Evolutionary conservation across 768 basidiomycete genomes (phyloP).

Genomic region (Suillus tomentosus): DNA sequence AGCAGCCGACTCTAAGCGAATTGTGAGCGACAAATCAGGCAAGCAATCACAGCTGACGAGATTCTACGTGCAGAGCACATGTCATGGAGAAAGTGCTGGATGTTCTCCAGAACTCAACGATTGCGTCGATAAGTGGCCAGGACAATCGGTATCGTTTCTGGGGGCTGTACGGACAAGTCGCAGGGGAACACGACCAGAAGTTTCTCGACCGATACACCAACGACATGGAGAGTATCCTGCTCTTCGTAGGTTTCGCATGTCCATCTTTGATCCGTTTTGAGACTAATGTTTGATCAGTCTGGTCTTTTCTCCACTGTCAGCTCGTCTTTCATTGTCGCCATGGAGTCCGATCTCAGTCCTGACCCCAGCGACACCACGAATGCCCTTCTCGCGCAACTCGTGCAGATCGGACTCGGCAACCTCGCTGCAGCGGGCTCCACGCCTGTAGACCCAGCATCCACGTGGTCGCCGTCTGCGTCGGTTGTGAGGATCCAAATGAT

Average conservation of each 20-base stretch:
- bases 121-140: not conserved
- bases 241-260: conserved; percentile 19
- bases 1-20: not conserved
- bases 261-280: not conserved
- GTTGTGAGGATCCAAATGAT: too few relatives aligned
- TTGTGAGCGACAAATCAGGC: not conserved
- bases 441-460: not conserved
- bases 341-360: conserved; percentile 6
- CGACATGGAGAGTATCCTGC: conserved; percentile 19
- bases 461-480: too few relatives aligned
- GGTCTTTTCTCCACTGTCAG: conserved; percentile 18
- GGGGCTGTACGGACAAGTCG: too few relatives aligned
- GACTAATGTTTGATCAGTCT: conserved; percentile 9
- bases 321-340: conserved; percentile 14
- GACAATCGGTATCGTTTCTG: too few relatives aligned
- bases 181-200: too few relatives aligned
- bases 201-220: too few relatives aligned
- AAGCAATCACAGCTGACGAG: not conserved
- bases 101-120: too few relatives aligned
- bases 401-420: conserved; percentile 5
- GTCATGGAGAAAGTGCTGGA: too few relatives aligned
- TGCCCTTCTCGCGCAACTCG: conserved; percentile 13
- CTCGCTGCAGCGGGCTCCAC: not conserved
- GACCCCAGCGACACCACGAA: conserved; percentile 12
- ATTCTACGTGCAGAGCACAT: not conserved